Conservation (phyloP, 1,284 basidiomycete species). For the Cystobasidium pallidum region DNA sequence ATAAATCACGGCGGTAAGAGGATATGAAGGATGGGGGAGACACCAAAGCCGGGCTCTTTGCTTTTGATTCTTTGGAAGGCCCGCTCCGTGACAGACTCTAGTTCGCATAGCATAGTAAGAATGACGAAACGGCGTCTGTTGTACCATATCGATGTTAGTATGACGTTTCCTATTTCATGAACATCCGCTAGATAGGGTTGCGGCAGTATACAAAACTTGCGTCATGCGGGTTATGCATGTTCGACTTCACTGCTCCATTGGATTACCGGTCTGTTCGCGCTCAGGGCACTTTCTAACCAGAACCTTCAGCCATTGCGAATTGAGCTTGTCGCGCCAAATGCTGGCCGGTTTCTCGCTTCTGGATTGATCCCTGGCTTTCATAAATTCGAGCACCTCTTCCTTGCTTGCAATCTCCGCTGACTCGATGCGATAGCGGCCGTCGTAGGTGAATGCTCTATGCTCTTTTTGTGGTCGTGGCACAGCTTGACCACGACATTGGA, state of each 20-base stretch:
- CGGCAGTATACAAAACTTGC: too few species aligned
- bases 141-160: too few species aligned
- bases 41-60: too few species aligned
- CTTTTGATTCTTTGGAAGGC: too few species aligned
- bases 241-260: conserved; percentile 12
- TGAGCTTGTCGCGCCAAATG: conserved; percentile 20
- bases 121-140: too few species aligned
- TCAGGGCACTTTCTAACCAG: not conserved
- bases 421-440: conserved; percentile 1
- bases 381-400: conserved; percentile 31
- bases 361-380: conserved; percentile 31
- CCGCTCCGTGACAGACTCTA: too few species aligned
- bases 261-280: conserved; percentile 1
- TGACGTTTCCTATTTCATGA: too few species aligned
- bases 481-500: not conserved
- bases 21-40: too few species aligned
- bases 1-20: too few species aligned
- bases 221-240: too few species aligned
- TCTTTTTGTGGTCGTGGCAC: not conserved
- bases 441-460: not conserved
- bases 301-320: conserved; percentile 18
- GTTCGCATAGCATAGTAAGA: too few species aligned
- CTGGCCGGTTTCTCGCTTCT: conserved; percentile 15
- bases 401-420: conserved; percentile 2
- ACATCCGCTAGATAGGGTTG: too few species aligned